Base-by-base conservation (phyloP, 306 rosid species). In the Lotus japonicus region DNA sequence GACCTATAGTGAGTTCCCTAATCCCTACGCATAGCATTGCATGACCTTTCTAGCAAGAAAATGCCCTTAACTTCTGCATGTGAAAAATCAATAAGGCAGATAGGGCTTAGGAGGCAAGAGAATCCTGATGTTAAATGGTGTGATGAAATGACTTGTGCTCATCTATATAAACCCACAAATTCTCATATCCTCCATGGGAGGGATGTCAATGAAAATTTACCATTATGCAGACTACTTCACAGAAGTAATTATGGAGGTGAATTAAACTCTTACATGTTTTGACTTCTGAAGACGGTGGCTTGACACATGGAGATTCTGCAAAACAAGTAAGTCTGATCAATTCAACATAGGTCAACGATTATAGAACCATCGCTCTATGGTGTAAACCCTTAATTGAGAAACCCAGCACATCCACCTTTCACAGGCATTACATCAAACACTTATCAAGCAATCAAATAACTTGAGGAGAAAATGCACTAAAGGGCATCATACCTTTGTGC, bases 281-380 rank as follows among this genome's bases (percentile, higher is more conserved):
- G 41, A 26, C 78, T 59, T 75, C 89, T 11, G 75, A 60, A 57
- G 87, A 12, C 35, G 57, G 69, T 4, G 77, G 86, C 70, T 76
- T 74, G 72, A 66, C 80, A 68, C 92, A 87, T 15, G 88, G 85
- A 57, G 73, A 62, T 68, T 92, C 92, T 92, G 92, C 84, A 78
- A 46, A 43, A 70, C 18, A 61, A 16, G 43, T 5, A 70, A 77
- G 80, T 26, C 66, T 14, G 51, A 55, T 77, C 54, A 79, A 62
- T 62, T 50, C 64, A 61, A 18, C 5, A 46, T 42, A 51, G 18
- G 39, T 11, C 56, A 53, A 12, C 21, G 50, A 21, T 21, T 19
- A 41, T 17, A 11, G 50, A 12, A 78, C 39, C 64, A n/a, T 48
- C 15, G 39, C 46, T 58, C 39, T 0, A 33, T 3, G 26, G 44